phyloP scores from a whole-genome alignment of 371 early-diverging fungal genomes.

The Mucor circinelloides region DNA sequence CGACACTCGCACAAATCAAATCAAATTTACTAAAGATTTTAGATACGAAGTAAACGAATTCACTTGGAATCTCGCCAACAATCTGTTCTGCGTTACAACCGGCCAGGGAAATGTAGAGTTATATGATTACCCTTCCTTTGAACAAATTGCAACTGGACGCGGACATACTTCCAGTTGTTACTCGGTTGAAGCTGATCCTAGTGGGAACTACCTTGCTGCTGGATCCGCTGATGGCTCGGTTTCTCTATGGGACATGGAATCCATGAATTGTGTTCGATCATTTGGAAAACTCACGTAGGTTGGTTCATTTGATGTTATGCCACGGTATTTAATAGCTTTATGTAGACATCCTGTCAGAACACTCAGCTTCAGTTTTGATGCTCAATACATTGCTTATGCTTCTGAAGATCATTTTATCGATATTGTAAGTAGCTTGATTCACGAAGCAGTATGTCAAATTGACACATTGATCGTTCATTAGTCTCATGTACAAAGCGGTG shows the following conservation, averaged over 20 bases:
- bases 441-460: background rate
- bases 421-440: slow-evolving; percentile 54
- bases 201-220: slow-evolving; percentile 75
- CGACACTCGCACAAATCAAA: slow-evolving; percentile 66
- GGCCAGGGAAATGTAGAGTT: slow-evolving; percentile 77
- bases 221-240: slow-evolving; percentile 81
- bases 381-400: slow-evolving; percentile 80
- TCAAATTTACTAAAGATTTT: slow-evolving; percentile 57
- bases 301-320: too few species aligned
- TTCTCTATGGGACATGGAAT: slow-evolving; percentile 76
- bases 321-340: background rate
- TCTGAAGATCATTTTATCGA: slow-evolving; percentile 82
- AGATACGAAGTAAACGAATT: slow-evolving; percentile 79
- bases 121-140: slow-evolving; percentile 64
- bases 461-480: slow-evolving; percentile 12
- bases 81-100: slow-evolving; percentile 79
- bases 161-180: slow-evolving; percentile 87
- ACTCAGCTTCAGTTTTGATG: slow-evolving; percentile 84
- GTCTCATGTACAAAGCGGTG: slow-evolving; percentile 80
- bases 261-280: slow-evolving; percentile 64
- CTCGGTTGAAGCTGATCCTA: slow-evolving; percentile 83
- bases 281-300: slow-evolving; percentile 73
- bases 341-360: slow-evolving; percentile 82
- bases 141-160: slow-evolving; percentile 58
- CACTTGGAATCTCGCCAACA: slow-evolving; percentile 78